A percentile compares a stretch with the other conserved stretches of the same genome.
These are phyloP conservation scores for Clarireedia homoeocarpa DNA, from an alignment of 2,329 filamentous ascomycete species.

Conservation along the genomic window DNA sequence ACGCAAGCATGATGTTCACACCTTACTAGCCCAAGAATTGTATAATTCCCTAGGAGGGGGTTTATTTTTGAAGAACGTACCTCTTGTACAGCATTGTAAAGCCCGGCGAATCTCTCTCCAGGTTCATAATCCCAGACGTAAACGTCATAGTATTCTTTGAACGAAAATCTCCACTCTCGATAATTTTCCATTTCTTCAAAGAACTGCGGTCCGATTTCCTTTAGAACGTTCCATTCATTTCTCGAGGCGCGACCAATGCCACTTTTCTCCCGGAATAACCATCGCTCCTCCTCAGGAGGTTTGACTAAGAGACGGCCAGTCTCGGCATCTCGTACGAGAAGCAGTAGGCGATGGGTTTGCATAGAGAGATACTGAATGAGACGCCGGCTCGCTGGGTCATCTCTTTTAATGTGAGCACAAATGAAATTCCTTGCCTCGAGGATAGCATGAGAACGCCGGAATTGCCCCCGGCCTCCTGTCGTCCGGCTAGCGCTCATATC, in stretches of 20 bases:
- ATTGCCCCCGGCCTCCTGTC: slow-evolving; percentile 28
- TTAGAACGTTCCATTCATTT: slow-evolving; percentile 32
- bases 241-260: slow-evolving; percentile 33
- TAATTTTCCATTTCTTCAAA: slow-evolving; percentile 34
- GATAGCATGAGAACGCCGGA: slow-evolving; percentile 30
- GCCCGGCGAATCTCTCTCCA: slow-evolving; percentile 25
- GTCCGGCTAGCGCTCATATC: slow-evolving; percentile 28
- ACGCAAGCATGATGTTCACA: too few relatives aligned
- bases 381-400: slow-evolving; percentile 34
- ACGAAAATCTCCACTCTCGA: slow-evolving; percentile 33
- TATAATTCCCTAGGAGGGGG: too few relatives aligned
- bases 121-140: slow-evolving; percentile 34
- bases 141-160: slow-evolving; percentile 37
- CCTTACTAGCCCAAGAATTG: too few relatives aligned
- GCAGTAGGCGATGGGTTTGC: slow-evolving; percentile 30
- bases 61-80: slow-evolving; percentile 13
- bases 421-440: slow-evolving; percentile 34
- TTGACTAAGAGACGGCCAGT: slow-evolving; percentile 31
- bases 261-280: slow-evolving; percentile 33
- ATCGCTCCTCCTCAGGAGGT: slow-evolving; percentile 32
- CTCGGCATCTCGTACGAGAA: slow-evolving; percentile 36
- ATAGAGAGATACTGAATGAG: slow-evolving; percentile 37
- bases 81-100: slow-evolving; percentile 30
- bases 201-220: slow-evolving; percentile 31
- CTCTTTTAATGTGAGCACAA: slow-evolving; percentile 35